phyloP scores from a whole-genome alignment of 352 stramenopile species.

The Phytophthora tubulina region DNA sequence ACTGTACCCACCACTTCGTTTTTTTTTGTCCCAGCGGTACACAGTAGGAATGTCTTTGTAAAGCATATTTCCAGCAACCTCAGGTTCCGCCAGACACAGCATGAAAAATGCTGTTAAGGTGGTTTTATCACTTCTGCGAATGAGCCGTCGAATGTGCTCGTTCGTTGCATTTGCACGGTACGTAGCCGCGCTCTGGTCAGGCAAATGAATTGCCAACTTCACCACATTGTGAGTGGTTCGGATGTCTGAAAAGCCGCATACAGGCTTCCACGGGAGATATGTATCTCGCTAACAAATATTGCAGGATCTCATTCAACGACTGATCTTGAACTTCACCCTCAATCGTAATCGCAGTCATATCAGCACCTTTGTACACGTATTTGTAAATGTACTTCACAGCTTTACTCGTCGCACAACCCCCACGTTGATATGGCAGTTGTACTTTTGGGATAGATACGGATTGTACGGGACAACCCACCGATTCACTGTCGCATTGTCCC shows the following conservation, averaged over 20 bases:
- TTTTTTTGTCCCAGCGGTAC: constrained; percentile 13
- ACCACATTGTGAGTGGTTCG: constrained; percentile 28
- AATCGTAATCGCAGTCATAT: constrained; percentile 37
- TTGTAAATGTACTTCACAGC: constrained; percentile 70
- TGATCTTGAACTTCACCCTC: not conserved
- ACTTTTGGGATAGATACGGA: constrained; percentile 58
- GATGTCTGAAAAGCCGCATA: constrained; percentile 37
- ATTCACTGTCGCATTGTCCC: constrained; percentile 39
- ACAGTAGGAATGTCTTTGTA: constrained; percentile 33
- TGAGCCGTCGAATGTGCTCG: constrained; percentile 23
- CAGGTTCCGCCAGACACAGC: constrained; percentile 13
- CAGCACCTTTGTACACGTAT: constrained; percentile 67
- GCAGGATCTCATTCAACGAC: constrained; percentile 36
- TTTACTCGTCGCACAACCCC: constrained; percentile 50
- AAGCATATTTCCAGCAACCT: constrained; percentile 12
- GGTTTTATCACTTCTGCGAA: constrained; percentile 4
- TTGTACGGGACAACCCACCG: constrained; percentile 70
- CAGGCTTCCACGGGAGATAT: constrained; percentile 52
- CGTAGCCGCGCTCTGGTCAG: not conserved
- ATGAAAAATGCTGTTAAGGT: constrained; percentile 3
- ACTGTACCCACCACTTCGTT: constrained; percentile 18
- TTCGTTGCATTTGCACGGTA: not conserved
- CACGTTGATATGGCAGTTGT: constrained; percentile 69
- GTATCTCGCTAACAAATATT: constrained; percentile 41
- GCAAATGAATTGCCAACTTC: constrained; percentile 1